Percentiles rank a stretch among this genome's conserved stretches.
Evolutionary conservation across 129 eudicot genomes (phyloP).

Genomic region (Cynara cardunculus): DNA sequence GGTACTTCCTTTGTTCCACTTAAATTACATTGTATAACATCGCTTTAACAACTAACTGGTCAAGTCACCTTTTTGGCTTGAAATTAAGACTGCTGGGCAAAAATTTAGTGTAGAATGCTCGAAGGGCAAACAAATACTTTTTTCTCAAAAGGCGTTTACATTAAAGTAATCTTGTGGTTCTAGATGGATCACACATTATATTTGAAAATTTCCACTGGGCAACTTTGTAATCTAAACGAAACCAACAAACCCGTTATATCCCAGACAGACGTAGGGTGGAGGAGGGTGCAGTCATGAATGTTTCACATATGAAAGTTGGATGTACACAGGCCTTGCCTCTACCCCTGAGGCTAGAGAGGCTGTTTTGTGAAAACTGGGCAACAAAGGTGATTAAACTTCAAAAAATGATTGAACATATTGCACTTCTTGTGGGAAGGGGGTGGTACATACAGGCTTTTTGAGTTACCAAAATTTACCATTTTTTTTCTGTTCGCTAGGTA

Average conservation of each 20-base stretch:
- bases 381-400: background rate
- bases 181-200: background rate
- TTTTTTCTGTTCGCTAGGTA: conserved; percentile 41
- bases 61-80: background rate
- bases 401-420: background rate
- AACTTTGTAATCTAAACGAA: background rate
- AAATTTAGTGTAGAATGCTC: too few relatives aligned
- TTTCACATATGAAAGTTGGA: too few relatives aligned
- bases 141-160: too few relatives aligned
- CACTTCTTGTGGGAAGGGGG: background rate
- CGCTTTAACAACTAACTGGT: background rate
- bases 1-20: background rate
- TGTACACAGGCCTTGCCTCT: too few relatives aligned
- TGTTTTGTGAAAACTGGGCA: too few relatives aligned
- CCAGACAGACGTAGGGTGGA: too few relatives aligned
- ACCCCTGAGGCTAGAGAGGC: too few relatives aligned
- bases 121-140: too few relatives aligned
- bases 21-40: background rate
- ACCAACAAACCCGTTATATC: too few relatives aligned
- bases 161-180: background rate
- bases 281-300: too few relatives aligned
- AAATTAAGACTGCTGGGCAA: too few relatives aligned
- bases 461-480: background rate
- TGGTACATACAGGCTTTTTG: background rate
- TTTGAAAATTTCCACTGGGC: background rate